Percentiles rank a stretch among this genome's conserved stretches.
Evolutionary conservation across 2,329 filamentous ascomycete genomes (phyloP).

Genomic region (Colletotrichum horii): DNA sequence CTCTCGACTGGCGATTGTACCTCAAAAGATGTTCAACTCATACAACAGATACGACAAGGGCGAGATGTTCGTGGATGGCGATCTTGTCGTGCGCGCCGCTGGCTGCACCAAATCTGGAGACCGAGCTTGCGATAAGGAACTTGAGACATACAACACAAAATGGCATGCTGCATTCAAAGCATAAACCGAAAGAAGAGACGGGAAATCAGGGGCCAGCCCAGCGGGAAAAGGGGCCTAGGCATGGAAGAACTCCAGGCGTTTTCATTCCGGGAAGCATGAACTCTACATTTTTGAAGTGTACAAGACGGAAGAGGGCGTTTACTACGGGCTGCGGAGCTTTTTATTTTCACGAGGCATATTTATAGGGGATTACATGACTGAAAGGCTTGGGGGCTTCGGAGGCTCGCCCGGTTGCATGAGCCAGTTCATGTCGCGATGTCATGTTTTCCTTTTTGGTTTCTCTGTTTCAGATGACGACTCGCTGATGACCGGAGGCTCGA

Average conservation of each 20-base stretch:
- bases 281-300: conserved; percentile 9
- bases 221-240: background rate
- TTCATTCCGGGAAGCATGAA: conserved; percentile 11
- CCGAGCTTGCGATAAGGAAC: conserved; percentile 74
- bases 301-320: conserved; percentile 20
- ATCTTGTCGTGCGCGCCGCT: conserved; percentile 81
- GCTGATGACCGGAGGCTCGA: background rate
- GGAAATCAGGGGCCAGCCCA: background rate
- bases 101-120: conserved; percentile 67
- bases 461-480: background rate
- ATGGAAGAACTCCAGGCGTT: conserved; percentile 9
- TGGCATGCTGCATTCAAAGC: conserved; percentile 52
- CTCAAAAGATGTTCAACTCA: conserved; percentile 82
- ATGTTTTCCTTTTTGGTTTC: background rate
- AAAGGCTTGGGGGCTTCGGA: background rate
- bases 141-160: conserved; percentile 55
- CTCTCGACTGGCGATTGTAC: conserved; percentile 87
- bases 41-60: conserved; percentile 67
- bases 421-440: background rate
- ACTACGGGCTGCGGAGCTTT: background rate
- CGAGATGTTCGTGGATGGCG: conserved; percentile 75
- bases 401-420: conserved; percentile 3
- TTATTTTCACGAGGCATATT: conserved; percentile 1
- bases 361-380: background rate
- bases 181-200: conserved; percentile 38